A percentile compares a stretch with the other conserved stretches of the same genome.
These are phyloP conservation scores for Wickerhamiella brachini DNA, from an alignment of 805 yeast species.

Conservation along the genomic window DNA sequence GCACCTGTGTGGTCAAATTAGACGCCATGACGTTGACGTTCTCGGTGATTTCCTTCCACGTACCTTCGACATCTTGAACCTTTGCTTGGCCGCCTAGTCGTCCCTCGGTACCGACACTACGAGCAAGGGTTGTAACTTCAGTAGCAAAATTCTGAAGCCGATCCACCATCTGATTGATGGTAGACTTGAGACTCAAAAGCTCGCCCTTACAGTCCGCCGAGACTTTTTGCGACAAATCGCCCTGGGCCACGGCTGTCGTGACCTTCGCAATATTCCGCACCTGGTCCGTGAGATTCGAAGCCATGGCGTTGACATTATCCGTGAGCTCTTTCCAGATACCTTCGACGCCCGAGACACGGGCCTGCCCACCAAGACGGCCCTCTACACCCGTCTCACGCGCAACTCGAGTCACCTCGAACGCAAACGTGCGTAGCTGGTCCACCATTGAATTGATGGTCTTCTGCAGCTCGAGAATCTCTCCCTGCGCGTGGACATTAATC, in stretches of 20 bases:
- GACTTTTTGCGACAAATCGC: constrained; percentile 67
- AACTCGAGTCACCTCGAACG: constrained; percentile 74
- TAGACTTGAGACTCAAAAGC: constrained; percentile 65
- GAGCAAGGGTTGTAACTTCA: constrained; percentile 73
- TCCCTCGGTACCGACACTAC: constrained; percentile 84
- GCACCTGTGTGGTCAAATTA: constrained; percentile 74
- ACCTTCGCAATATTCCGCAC: constrained; percentile 80
- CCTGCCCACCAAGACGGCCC: constrained; percentile 82
- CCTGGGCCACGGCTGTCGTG: constrained; percentile 77
- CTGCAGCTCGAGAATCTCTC: constrained; percentile 73
- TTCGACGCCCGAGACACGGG: constrained; percentile 60
- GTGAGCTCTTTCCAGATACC: constrained; percentile 83
- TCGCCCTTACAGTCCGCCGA: constrained; percentile 79
- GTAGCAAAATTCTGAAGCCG: constrained; percentile 69
- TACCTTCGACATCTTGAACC: constrained; percentile 69
- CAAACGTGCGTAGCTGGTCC: constrained; percentile 69
- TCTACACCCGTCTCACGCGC: constrained; percentile 85
- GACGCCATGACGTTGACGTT: constrained; percentile 82
- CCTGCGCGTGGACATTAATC: constrained; percentile 83
- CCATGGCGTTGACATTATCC: constrained; percentile 85
- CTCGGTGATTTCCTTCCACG: constrained; percentile 74
- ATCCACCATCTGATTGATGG: constrained; percentile 82
- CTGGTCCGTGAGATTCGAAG: constrained; percentile 72
- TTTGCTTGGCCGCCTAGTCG: constrained; percentile 79
- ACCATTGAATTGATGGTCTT: constrained; percentile 84